These are phyloP conservation scores for Eimeria necatrix DNA, from an alignment of 169 alveolate genomes.

Conservation along the genomic window DNA sequence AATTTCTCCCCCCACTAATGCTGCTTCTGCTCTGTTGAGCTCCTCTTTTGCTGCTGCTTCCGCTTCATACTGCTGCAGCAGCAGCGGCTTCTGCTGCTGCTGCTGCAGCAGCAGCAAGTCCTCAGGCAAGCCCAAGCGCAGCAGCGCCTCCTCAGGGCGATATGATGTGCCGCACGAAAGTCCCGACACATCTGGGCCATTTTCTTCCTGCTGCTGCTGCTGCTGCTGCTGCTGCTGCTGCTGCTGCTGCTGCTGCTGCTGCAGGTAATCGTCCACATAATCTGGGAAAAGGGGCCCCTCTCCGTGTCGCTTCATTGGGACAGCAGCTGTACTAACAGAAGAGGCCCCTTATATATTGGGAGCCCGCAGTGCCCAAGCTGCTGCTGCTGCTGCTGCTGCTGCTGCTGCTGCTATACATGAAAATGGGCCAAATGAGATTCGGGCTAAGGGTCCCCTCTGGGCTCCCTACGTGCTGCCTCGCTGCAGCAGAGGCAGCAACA, in stretches of 20 bases:
- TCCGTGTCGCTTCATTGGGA: neutral
- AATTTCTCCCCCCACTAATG: conserved; percentile 33
- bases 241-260: conserved; percentile 2
- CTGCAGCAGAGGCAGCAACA: too few relatives aligned
- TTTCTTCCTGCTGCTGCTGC: neutral
- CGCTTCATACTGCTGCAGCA: conserved; percentile 59
- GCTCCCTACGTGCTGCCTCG: too few relatives aligned
- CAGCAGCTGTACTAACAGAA: neutral
- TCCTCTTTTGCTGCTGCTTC: conserved; percentile 29
- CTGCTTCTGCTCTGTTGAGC: conserved; percentile 12
- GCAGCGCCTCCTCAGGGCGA: conserved; percentile 15
- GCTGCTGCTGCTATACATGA: neutral
- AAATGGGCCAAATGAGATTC: too few relatives aligned
- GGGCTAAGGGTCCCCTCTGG: too few relatives aligned
- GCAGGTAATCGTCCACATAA: neutral
- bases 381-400: neutral
- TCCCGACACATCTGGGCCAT: neutral
- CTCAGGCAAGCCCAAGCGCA: conserved; percentile 14
- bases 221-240: conserved; percentile 13
- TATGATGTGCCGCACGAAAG: conserved; percentile 47
- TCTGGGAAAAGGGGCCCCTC: conserved; percentile 15
- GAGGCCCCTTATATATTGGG: neutral
- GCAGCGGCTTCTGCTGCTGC: conserved; percentile 43
- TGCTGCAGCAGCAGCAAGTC: neutral
- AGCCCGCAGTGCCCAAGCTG: neutral